Evolutionary conservation across 768 basidiomycete genomes (phyloP).

Genomic region (Lactarius deliciosus): DNA sequence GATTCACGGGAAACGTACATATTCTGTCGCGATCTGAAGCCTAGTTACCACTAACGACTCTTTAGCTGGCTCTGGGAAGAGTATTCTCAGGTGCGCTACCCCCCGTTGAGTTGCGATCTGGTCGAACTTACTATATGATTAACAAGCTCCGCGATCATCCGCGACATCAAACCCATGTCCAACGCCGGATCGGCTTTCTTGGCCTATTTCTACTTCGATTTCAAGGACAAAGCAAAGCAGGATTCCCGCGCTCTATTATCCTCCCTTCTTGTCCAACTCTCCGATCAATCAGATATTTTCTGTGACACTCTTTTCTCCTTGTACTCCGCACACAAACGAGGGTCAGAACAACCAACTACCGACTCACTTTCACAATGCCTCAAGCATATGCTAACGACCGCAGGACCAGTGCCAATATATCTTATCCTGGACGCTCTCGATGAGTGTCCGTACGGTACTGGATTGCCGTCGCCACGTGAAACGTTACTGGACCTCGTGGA

Average conservation of each 20-base stretch:
- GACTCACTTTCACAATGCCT: not conserved
- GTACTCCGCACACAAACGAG: not conserved
- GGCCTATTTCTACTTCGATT: not conserved
- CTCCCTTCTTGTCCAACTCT: not conserved
- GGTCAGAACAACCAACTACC: not conserved
- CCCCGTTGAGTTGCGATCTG: not conserved
- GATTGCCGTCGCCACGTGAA: slow-evolving; percentile 2
- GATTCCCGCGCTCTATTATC: not conserved
- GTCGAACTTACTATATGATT: not conserved
- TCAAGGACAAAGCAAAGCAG: not conserved
- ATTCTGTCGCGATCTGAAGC: not conserved
- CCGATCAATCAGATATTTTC: not conserved
- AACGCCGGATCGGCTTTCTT: not conserved
- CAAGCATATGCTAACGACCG: not conserved
- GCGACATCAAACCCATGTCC: not conserved
- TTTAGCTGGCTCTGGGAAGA: not conserved
- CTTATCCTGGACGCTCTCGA: slow-evolving; percentile 4
- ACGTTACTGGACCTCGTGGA: not conserved
- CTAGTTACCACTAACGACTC: not conserved
- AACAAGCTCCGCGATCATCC: not conserved
- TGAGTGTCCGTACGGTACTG: not conserved
- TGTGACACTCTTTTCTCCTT: not conserved
- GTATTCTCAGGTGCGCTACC: not conserved
- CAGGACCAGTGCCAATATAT: not conserved
- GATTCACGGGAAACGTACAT: not conserved